Percentiles rank a stretch among this genome's conserved stretches.
phyloP scores from a whole-genome alignment of 164 flowering plant species.

The Berberis thunbergii region DNA sequence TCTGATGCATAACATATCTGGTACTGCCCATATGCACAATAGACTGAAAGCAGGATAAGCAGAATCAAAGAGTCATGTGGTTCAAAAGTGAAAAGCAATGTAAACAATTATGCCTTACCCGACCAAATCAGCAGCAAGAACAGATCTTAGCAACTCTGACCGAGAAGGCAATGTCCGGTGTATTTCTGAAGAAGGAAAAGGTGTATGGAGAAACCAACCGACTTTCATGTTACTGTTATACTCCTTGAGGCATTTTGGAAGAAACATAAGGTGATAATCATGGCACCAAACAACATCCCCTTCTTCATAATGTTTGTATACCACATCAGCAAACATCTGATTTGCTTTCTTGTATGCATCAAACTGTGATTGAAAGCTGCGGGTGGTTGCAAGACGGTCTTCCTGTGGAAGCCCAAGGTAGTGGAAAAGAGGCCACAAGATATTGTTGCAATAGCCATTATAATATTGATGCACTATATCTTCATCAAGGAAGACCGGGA shows the following conservation, averaged over 20 bases:
- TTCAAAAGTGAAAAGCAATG: background rate
- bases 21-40: no score
- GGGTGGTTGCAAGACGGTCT: slow-evolving; percentile 89
- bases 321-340: slow-evolving; percentile 93
- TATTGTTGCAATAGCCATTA: slow-evolving; percentile 95
- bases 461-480: slow-evolving; percentile 89
- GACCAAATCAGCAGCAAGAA: slow-evolving; percentile 89
- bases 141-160: slow-evolving; percentile 74
- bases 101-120: slow-evolving; percentile 39
- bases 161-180: slow-evolving; percentile 90
- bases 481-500: slow-evolving; percentile 93
- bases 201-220: slow-evolving; percentile 97
- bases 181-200: slow-evolving; percentile 93
- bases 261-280: slow-evolving; percentile 94
- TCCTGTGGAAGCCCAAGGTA: slow-evolving; percentile 96
- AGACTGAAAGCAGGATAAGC: background rate
- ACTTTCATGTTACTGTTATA: slow-evolving; percentile 78
- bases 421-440: slow-evolving; percentile 94
- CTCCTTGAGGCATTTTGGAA: slow-evolving; percentile 78
- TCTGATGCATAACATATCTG: no score
- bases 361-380: slow-evolving; percentile 91
- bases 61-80: background rate
- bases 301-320: slow-evolving; percentile 62
- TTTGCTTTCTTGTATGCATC: slow-evolving; percentile 94
- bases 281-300: slow-evolving; percentile 95